Conservation (phyloP, 768 basidiomycete genomes). For the Boletus subcaerulescens region DNA sequence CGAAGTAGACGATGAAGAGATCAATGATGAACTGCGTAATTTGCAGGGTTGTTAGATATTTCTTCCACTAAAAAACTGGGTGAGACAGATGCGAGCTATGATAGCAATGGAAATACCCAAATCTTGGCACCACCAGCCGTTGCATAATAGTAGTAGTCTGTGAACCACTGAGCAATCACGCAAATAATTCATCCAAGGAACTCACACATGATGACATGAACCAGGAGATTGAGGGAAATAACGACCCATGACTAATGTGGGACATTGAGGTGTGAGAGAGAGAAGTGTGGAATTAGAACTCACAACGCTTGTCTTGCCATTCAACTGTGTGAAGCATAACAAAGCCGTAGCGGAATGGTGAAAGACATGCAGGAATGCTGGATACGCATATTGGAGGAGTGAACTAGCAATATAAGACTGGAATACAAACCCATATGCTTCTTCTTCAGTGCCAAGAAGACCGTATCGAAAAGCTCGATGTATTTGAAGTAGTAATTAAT, state of each 20-base stretch:
- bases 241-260: slow-evolving; percentile 88
- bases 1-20: slow-evolving; percentile 88
- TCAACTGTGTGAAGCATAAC: slow-evolving; percentile 90
- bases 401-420: background rate
- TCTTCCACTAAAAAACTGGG: slow-evolving; percentile 78
- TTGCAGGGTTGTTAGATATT: slow-evolving; percentile 95
- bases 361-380: slow-evolving; percentile 97
- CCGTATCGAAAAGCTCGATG: slow-evolving; percentile 92
- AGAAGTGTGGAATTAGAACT: slow-evolving; percentile 29
- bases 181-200: slow-evolving; percentile 10
- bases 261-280: slow-evolving; percentile 1
- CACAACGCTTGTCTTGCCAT: slow-evolving; percentile 92
- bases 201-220: slow-evolving; percentile 98
- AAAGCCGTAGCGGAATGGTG: slow-evolving; percentile 98
- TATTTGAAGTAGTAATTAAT: slow-evolving; percentile 99
- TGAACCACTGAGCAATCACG: background rate
- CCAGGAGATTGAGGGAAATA: slow-evolving; percentile 84
- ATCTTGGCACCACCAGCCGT: slow-evolving; percentile 96
- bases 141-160: slow-evolving; percentile 99
- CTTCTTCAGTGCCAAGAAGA: slow-evolving; percentile 98
- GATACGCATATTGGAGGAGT: slow-evolving; percentile 3
- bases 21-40: slow-evolving; percentile 96
- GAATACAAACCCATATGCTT: slow-evolving; percentile 80
- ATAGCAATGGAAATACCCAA: slow-evolving; percentile 60
- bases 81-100: slow-evolving; percentile 1